These are phyloP conservation scores for Laguncularia racemosa DNA, from an alignment of 345 rosid genomes.

Conservation along the genomic window DNA sequence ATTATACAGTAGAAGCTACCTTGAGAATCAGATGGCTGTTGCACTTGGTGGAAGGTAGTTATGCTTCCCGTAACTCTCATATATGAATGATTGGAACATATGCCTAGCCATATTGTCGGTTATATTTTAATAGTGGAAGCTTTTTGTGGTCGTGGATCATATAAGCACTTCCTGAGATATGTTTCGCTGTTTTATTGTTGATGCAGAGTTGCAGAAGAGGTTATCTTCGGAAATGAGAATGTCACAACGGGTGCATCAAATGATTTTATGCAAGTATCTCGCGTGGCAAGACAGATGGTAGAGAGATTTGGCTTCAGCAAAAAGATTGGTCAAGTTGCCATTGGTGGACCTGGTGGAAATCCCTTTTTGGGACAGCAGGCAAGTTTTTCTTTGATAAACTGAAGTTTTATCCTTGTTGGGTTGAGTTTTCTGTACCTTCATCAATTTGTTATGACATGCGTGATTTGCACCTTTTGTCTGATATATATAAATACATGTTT, in stretches of 20 bases:
- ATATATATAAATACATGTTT: background rate
- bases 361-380: constrained; percentile 93
- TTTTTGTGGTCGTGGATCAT: background rate
- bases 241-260: constrained; percentile 99
- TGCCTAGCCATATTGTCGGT: background rate
- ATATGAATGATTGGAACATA: background rate
- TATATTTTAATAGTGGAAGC: no score
- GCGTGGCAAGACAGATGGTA: constrained; percentile 99
- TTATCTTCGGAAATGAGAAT: constrained; percentile 80
- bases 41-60: constrained; percentile 97
- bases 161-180: background rate
- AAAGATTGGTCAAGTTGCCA: constrained; percentile 93
- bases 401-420: no score
- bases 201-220: constrained; percentile 90
- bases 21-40: constrained; percentile 97
- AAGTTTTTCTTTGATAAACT: background rate
- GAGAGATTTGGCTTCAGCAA: constrained; percentile 97
- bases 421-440: no score
- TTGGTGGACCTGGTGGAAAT: constrained; percentile 92
- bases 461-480: background rate
- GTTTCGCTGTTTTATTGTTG: background rate
- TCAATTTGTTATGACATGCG: no score
- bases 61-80: background rate
- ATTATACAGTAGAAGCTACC: constrained; percentile 89
- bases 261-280: constrained; percentile 97